phyloP scores from a whole-genome alignment of 176 grass and related monocot species.

The Hordeum vulgare region DNA sequence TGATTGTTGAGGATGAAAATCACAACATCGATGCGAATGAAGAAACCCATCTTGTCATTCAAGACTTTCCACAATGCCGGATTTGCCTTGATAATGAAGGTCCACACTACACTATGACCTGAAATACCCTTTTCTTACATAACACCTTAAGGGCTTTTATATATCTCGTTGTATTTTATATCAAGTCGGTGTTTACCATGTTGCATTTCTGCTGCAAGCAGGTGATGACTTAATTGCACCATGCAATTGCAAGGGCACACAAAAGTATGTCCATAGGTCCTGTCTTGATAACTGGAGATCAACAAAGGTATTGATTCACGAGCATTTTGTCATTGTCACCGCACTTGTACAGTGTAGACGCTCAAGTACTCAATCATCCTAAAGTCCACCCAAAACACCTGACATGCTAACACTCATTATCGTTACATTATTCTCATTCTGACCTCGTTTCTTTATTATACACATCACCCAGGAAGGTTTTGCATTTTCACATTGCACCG shows the following conservation, averaged over 20 bases:
- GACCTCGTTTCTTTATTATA: slow-evolving; percentile 23
- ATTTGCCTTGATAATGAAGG: slow-evolving; percentile 98
- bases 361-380: background rate
- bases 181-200: slow-evolving; percentile 1
- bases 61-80: slow-evolving; percentile 70
- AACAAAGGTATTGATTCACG: slow-evolving; percentile 59
- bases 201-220: slow-evolving; percentile 10
- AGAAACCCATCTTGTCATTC: slow-evolving; percentile 53
- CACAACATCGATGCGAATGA: slow-evolving; percentile 35
- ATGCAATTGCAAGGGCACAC: slow-evolving; percentile 88
- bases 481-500: slow-evolving; percentile 99
- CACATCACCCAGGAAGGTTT: slow-evolving; percentile 77
- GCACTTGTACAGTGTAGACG: slow-evolving; percentile 1
- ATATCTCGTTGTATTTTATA: background rate
- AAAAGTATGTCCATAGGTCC: slow-evolving; percentile 91
- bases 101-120: slow-evolving; percentile 21
- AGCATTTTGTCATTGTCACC: background rate
- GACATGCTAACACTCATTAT: background rate
- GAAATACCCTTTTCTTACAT: background rate
- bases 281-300: slow-evolving; percentile 99
- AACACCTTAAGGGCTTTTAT: background rate
- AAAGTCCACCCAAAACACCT: background rate
- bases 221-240: slow-evolving; percentile 88
- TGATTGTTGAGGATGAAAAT: slow-evolving; percentile 13
- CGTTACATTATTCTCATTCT: background rate